Evolutionary conservation across 2,329 filamentous ascomycete species (phyloP), one percentile per base, ranked within the genome.

Genomic region (Ceratocystis harringtonii): DNA sequence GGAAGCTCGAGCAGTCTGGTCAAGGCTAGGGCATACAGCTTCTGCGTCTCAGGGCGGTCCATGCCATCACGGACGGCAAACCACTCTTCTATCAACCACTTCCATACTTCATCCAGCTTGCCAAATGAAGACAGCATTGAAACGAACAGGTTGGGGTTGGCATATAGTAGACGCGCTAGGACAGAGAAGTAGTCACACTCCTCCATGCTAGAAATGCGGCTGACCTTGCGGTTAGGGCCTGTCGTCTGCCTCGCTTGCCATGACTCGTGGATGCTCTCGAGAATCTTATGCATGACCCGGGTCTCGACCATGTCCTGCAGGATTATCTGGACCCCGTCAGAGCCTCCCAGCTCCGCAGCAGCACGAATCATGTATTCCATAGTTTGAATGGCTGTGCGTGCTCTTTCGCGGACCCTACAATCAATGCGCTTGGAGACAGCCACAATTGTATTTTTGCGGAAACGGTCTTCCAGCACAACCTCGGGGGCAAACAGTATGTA

Each of bases 161-260:
- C 85, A 1, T 95, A 76, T 0, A 86, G 83, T 17, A 97, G 81
- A 1, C 92, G 87, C 1, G 90, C 86, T 1, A 99, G 79, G 1
- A 97, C 84, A 3, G 84, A 83, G 71, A 95, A 88, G 73, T 95
- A 96, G 72, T 96, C 89, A 0, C 88, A 88, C 72, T 96, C 85
- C 0, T 89, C 86, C 10, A 91, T 81, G 12, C 85, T 84, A 70
- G 87, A 87, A 43, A 96, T 82, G 36, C 84, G 82, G 50, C 85
- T 82, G 22, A 83, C 79, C 69, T 82, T 88, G 30, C 82, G 81
- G 71, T 89, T 88, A 0, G 92, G 92, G 0, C 94, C 92, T 0
- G 88, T 89, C 0, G 88, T 90, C 73, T 95, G 86, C 70, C 89
- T 86, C 2, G 89, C 86, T 71, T 88, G 82, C 80, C 84, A 86